These are phyloP conservation scores for Trichoderma lentiforme DNA, from an alignment of 2,329 filamentous ascomycete genomes.

Conservation along the genomic window DNA sequence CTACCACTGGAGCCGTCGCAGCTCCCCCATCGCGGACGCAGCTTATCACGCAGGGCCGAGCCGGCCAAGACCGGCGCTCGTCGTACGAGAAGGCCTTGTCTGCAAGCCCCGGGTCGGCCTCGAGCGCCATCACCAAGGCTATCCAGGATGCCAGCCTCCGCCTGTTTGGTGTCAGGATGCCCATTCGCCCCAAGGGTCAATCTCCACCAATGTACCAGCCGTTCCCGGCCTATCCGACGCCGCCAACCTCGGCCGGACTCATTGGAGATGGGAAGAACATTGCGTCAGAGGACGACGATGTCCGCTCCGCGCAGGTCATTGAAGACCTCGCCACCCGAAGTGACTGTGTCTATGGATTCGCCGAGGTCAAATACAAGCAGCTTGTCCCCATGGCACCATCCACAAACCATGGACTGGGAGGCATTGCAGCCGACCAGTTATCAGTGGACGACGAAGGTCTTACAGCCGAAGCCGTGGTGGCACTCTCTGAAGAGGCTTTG, in stretches of 20 bases:
- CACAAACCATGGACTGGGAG: constrained; percentile 66
- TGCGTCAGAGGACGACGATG: constrained; percentile 70
- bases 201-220: constrained; percentile 77
- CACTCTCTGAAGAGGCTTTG: constrained; percentile 87
- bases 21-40: constrained; percentile 67
- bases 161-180: constrained; percentile 68
- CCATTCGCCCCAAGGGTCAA: constrained; percentile 60
- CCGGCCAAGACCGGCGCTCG: constrained; percentile 69
- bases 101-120: constrained; percentile 66
- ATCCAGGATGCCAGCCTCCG: constrained; percentile 86
- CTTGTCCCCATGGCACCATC: constrained; percentile 86
- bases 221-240: constrained; percentile 79
- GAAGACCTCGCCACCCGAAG: constrained; percentile 91
- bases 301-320: constrained; percentile 71
- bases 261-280: constrained; percentile 60
- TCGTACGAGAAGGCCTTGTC: constrained; percentile 78
- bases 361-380: constrained; percentile 97
- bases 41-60: constrained; percentile 67
- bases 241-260: constrained; percentile 58
- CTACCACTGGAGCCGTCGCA: constrained; percentile 65
- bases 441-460: constrained; percentile 67
- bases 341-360: constrained; percentile 95
- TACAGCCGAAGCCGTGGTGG: constrained; percentile 79
- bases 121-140: constrained; percentile 90
- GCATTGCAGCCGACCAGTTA: constrained; percentile 53